Evolutionary conservation across 352 stramenopile species (phyloP), one percentile per base, ranked within the genome.

Genomic region (Globisporangium radiosum): DNA sequence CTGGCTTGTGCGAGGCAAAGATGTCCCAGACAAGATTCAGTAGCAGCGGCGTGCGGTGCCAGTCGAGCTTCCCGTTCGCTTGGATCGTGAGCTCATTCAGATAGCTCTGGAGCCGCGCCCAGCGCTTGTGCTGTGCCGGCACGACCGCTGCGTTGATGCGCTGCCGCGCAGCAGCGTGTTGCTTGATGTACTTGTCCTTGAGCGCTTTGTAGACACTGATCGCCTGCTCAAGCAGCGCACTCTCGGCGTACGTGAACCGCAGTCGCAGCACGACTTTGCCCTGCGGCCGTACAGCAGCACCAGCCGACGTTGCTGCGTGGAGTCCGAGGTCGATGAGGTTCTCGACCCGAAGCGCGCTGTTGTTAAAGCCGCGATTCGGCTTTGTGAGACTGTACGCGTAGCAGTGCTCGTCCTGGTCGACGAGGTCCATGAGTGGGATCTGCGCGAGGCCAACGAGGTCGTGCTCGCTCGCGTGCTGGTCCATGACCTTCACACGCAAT

Each of bases 21-120:
- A 89, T 87, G 48, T 91, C 81, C 76, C 81, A 88, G 7, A 91
- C 75, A 4, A 87, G 68, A 43, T 67, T 86, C 8, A 91, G 62
- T 9, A 91, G 54, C 33, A 86, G 63, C 7, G 81, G 81, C 0
- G 81, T 89, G 11, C 69, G 71, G 33, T 81, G 69, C 81, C 78
- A 91, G 44, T 91, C 76, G 25, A 91, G 54, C 50, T 86, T 91
- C 7, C 66, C 56, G 5, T 42, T 63, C 0, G 73, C 57, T 42
- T 89, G 78, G 4, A 42, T 56, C 40, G 69, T 71, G 2, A 91
- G 62, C 37, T 85, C 71, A 15, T 89, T 76, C 3, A 91, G 44
- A 38, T 88, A 78, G 0, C 66, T 65, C 52, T 85, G 75, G 37
- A 88, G 65, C 0, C 71, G 85, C 62, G 75, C 66, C 81, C 81